Conservation (phyloP, 139 green algal genomes). For the Chlorella sp. region DNA sequence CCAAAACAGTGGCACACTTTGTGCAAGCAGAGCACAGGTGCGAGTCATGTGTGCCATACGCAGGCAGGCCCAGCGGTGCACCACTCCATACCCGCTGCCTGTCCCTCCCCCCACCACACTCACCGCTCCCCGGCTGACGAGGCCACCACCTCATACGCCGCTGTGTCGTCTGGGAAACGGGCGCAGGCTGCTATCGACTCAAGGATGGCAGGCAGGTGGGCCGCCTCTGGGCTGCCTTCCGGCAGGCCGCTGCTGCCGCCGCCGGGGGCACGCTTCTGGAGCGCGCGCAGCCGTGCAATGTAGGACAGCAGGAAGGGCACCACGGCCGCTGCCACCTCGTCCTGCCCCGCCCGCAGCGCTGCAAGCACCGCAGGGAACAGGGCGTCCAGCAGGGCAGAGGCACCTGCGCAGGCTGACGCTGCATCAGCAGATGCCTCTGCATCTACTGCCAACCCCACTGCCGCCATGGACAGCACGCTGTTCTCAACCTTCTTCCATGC, state of each 20-base stretch:
- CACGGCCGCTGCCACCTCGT: constrained; percentile 75
- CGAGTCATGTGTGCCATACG: too few relatives aligned
- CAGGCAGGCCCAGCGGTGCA: too few relatives aligned
- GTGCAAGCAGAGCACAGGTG: too few relatives aligned
- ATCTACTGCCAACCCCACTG: constrained; percentile 74
- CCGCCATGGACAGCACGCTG: constrained; percentile 74
- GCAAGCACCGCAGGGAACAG: constrained; percentile 64
- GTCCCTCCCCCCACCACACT: neutral
- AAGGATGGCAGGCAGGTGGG: constrained; percentile 66
- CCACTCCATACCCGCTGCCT: too few relatives aligned
- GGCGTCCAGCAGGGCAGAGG: constrained; percentile 54
- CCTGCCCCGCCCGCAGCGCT: constrained; percentile 43
- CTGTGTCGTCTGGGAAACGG: constrained; percentile 50
- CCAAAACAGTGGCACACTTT: too few relatives aligned
- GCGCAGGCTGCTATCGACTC: constrained; percentile 43
- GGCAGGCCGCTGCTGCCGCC: constrained; percentile 39
- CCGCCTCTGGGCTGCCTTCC: neutral
- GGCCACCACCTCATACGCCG: constrained; percentile 31
- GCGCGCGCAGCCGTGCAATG: constrained; percentile 66
- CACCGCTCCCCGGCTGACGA: constrained; percentile 22
- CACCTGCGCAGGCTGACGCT: constrained; percentile 34
- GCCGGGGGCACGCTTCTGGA: constrained; percentile 34
- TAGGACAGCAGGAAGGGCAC: constrained; percentile 84
- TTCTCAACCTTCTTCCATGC: constrained; percentile 90
- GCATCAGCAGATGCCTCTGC: constrained; percentile 71